A percentile compares a stretch with the other conserved stretches of the same genome.
phyloP scores from a whole-genome alignment of 139 green algal species.

The Closterium sp. region DNA sequence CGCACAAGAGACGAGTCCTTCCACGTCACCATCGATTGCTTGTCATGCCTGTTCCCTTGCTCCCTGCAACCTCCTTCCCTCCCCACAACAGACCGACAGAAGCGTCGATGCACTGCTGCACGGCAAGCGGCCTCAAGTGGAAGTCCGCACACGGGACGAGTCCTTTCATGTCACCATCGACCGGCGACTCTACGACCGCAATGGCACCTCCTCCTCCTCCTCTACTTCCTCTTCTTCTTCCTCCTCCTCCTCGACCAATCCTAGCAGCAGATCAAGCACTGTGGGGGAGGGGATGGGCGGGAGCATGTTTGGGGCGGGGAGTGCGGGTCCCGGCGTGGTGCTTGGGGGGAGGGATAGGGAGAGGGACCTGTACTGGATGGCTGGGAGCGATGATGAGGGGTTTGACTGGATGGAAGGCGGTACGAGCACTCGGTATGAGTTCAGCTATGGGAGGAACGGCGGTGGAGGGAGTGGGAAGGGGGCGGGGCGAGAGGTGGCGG shows the following conservation, averaged over 20 bases:
- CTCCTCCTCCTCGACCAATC: neutral
- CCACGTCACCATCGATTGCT: no score
- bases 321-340: neutral
- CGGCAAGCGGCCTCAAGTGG: neutral
- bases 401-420: slow-evolving; percentile 23
- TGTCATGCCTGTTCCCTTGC: neutral
- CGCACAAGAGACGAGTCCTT: neutral
- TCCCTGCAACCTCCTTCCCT: neutral
- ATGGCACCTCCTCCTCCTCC: slow-evolving; percentile 10
- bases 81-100: neutral
- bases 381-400: slow-evolving; percentile 8
- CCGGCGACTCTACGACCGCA: slow-evolving; percentile 38
- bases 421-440: neutral
- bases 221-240: neutral
- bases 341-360: neutral
- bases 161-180: slow-evolving; percentile 30
- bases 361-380: neutral
- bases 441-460: neutral
- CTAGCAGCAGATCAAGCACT: neutral
- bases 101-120: neutral
- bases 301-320: neutral
- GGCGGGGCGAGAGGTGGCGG: neutral
- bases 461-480: neutral
- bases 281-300: neutral
- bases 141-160: slow-evolving; percentile 22